These are phyloP conservation scores for Xylaria hypoxylon DNA, from an alignment of 2,329 filamentous ascomycete species.

Conservation along the genomic window DNA sequence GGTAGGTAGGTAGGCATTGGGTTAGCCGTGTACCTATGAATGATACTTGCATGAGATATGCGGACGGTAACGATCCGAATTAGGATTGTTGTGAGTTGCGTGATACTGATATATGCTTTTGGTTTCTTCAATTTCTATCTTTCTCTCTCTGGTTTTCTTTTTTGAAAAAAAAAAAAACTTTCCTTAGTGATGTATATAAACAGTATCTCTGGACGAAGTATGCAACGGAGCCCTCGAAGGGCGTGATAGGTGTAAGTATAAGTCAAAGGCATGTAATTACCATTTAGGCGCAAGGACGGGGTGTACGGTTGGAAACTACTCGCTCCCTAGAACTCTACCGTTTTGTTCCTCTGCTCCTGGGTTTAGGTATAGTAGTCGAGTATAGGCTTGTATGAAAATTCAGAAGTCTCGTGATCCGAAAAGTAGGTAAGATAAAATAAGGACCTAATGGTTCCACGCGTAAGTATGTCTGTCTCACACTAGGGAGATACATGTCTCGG, in stretches of 20 bases:
- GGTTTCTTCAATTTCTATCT: too few relatives aligned
- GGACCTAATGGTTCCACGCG: neutral
- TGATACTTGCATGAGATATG: slow-evolving; percentile 1
- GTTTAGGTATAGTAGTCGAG: too few relatives aligned
- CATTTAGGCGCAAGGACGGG: neutral
- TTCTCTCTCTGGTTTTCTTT: too few relatives aligned
- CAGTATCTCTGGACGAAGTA: neutral
- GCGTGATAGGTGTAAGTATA: neutral
- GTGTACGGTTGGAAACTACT: too few relatives aligned
- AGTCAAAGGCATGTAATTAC: neutral
- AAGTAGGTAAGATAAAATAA: neutral
- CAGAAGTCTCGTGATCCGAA: too few relatives aligned
- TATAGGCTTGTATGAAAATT: too few relatives aligned
- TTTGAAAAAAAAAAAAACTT: too few relatives aligned
- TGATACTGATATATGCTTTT: too few relatives aligned
- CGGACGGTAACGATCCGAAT: too few relatives aligned
- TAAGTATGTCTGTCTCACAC: slow-evolving; percentile 18
- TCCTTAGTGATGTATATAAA: neutral
- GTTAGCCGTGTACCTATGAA: neutral
- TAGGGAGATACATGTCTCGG: slow-evolving; percentile 14
- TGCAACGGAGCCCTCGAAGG: neutral
- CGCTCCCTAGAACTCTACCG: neutral
- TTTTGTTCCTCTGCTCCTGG: neutral
- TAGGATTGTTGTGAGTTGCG: too few relatives aligned
- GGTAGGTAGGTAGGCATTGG: neutral